Percentiles rank a stretch among this genome's conserved stretches.
phyloP scores from a whole-genome alignment of 129 eudicot species.

The Tanacetum coccineum region DNA sequence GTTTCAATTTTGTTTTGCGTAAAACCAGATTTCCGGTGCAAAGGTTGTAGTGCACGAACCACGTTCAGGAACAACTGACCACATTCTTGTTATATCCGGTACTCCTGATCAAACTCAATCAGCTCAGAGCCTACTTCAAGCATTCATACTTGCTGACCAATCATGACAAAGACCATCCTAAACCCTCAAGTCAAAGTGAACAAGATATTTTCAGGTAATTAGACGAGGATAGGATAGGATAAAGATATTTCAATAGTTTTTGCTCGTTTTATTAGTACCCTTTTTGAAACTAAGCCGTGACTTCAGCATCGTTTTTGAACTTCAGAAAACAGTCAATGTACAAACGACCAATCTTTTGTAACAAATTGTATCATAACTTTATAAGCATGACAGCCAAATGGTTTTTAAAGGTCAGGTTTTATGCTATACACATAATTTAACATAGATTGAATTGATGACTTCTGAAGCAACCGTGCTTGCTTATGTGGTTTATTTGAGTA shows the following conservation, averaged over 20 bases:
- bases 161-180: conserved; percentile 33
- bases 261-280: background rate
- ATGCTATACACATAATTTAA: background rate
- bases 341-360: background rate
- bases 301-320: background rate
- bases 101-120: conserved; percentile 75
- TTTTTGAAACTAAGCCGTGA: background rate
- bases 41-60: conserved; percentile 58
- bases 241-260: conserved; percentile 16
- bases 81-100: conserved; percentile 66
- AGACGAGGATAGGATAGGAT: conserved; percentile 4
- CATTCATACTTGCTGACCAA: conserved; percentile 67
- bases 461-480: background rate
- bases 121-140: conserved; percentile 93
- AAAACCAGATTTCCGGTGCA: conserved; percentile 81
- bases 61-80: conserved; percentile 53
- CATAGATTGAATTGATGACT: background rate
- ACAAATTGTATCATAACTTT: background rate
- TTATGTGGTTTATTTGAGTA: conserved; percentile 40
- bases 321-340: background rate
- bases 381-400: background rate
- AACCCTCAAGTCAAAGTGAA: background rate
- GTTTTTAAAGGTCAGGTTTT: background rate
- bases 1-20: conserved; percentile 10
- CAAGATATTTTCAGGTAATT: conserved; percentile 9